Base-by-base conservation (phyloP, 345 rosid genomes). In the Excoecaria cochinchinensis region DNA sequence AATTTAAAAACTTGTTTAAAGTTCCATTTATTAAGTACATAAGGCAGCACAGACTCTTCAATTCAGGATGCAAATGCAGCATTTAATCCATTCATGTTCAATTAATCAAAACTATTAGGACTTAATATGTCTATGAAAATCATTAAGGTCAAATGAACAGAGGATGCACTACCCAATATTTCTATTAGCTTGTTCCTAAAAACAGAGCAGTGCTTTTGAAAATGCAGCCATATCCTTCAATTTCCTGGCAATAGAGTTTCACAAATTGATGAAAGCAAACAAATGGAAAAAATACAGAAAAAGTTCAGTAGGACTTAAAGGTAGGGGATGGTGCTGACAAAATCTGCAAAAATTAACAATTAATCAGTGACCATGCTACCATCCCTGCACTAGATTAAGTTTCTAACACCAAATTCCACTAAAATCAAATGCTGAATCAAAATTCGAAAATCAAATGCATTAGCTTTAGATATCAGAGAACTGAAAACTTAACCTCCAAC, bases 401-500 rank as follows among this genome's bases (percentile, higher is more conserved):
- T 24, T 31, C 7, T 11, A 72, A 58, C 24, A 56, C 9, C 1
- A 68, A 44, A 44, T 21, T 21, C 8, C 8, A 67, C 25, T n/a
- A 46, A 21, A 68, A 57, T 14, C 40, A 60, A 71, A 56, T 8
- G n/a, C 16, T 42, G 11, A 21, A 58, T 58, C 38, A 40, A 40
- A 69, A 50, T 51, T 11, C 31, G 31, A 48, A 68, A 50, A 6
- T 44, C 44, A 62, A 0, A 6, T 15, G 25, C 44, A 13, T 60
- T 19, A 6, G n/a, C 57, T 53, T 36, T 63, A 63, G 46, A 21
- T n/a, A 44, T 44, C 17, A 67, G 38, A 11, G 11, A 22, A 48
- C 14, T 25, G 72, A 42, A 22, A 69, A 69, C 59, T 69, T 50
- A 51, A 69, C 59, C 19, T 8, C 58, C 59, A 69, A 69, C 25